phyloP scores from a whole-genome alignment of 345 rosid genomes.

The Salix suchowensis region DNA sequence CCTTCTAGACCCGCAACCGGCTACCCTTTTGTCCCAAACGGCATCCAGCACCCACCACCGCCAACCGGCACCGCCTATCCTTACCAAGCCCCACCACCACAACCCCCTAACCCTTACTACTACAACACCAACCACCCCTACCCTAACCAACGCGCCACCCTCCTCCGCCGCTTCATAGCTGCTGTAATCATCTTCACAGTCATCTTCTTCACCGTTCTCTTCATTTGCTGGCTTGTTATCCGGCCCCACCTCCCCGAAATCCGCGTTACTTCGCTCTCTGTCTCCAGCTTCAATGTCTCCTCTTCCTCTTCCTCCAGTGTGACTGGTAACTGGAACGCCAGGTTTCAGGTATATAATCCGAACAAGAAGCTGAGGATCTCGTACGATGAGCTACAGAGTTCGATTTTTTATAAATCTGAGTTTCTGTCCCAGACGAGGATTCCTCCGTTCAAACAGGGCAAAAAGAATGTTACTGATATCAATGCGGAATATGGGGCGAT shows the following conservation, averaged over 20 bases:
- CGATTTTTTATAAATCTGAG: slow-evolving; percentile 21
- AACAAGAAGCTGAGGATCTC: slow-evolving; percentile 60
- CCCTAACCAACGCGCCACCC: slow-evolving; percentile 36
- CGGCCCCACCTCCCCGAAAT: slow-evolving; percentile 65
- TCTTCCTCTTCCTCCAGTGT: slow-evolving; percentile 33
- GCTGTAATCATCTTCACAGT: slow-evolving; percentile 27
- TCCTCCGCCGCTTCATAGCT: slow-evolving; percentile 48
- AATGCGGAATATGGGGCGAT: slow-evolving; percentile 34
- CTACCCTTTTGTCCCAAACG: slow-evolving; percentile 3
- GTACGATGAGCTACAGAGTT: slow-evolving; percentile 28
- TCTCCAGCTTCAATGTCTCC: slow-evolving; percentile 52
- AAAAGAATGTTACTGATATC: slow-evolving; percentile 33
- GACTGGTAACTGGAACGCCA: slow-evolving; percentile 53
- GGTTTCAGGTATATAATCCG: slow-evolving; percentile 51
- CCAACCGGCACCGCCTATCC: neutral
- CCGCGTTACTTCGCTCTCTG: slow-evolving; percentile 43
- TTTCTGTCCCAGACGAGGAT: slow-evolving; percentile 41
- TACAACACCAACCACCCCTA: slow-evolving; percentile 26
- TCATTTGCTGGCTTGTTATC: slow-evolving; percentile 64
- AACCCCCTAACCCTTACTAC: slow-evolving; percentile 21
- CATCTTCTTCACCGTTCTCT: slow-evolving; percentile 39
- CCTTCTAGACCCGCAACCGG: slow-evolving; percentile 20
- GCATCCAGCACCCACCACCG: neutral
- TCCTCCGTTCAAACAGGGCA: slow-evolving; percentile 56
- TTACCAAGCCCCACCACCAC: slow-evolving; percentile 19